A percentile compares a stretch with the other conserved stretches of the same genome.
Conservation (phyloP, 2,329 filamentous ascomycete species). For the Sclerotinia glacialis region DNA sequence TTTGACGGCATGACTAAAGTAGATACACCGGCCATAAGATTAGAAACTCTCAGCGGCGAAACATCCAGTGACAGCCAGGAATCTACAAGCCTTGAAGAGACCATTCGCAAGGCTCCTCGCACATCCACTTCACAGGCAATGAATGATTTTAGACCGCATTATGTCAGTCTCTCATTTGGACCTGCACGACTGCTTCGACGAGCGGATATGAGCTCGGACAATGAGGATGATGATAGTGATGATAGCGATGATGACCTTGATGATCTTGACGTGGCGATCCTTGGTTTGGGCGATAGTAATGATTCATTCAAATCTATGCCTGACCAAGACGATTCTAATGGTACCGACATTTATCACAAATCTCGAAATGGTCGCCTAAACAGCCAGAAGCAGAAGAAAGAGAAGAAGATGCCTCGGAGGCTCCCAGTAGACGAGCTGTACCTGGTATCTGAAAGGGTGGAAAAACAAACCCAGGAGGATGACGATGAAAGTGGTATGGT, state of each 20-base stretch:
- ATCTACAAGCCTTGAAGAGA: conserved; percentile 8
- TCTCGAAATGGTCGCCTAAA: not conserved
- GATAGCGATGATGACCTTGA: not conserved
- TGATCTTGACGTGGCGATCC: not conserved
- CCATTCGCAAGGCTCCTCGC: not conserved
- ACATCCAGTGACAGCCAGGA: not conserved
- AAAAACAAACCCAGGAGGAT: conserved; percentile 18
- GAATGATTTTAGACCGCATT: not conserved
- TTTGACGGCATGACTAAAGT: not conserved
- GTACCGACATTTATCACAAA: not conserved
- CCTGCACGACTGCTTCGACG: not conserved
- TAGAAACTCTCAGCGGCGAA: not conserved
- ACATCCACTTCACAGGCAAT: not conserved
- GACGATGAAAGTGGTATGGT: conserved; percentile 11
- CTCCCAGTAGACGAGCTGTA: conserved; percentile 30
- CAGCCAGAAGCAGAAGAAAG: conserved; percentile 3
- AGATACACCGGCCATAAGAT: not conserved
- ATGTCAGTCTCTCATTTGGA: not conserved
- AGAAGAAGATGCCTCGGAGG: conserved; percentile 24
- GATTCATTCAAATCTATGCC: not conserved
- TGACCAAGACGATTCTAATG: not conserved
- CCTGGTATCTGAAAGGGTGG: conserved; percentile 23
- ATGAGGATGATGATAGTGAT: not conserved
- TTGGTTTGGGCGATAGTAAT: not conserved
- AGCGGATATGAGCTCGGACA: not conserved